Evolutionary conservation across 1,139 yeast genomes (phyloP).

Genomic region (Suhomyces atakaporum): DNA sequence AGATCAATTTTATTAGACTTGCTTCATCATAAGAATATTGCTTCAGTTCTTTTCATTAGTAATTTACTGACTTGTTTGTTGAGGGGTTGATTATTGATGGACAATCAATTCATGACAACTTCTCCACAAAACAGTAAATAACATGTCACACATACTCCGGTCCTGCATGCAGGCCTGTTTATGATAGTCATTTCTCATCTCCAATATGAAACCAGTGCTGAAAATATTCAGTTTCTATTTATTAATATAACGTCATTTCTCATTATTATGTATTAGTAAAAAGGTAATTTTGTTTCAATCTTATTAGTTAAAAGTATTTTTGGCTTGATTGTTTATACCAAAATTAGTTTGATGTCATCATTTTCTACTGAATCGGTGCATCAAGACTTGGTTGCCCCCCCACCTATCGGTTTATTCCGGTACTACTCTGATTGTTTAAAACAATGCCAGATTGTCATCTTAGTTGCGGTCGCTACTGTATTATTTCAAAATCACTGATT

Average conservation of each 20-base stretch:
- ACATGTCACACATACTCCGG: conserved; percentile 1
- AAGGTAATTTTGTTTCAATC: too few species aligned
- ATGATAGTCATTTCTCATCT: neutral
- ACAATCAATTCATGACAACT: too few species aligned
- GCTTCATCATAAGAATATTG: neutral
- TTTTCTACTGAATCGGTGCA: too few species aligned
- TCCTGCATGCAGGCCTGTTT: conserved; percentile 4
- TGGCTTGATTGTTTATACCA: too few species aligned
- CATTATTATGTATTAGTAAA: neutral
- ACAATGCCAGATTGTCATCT: too few species aligned
- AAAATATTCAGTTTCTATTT: neutral
- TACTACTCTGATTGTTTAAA: too few species aligned
- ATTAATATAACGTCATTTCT: conserved; percentile 1
- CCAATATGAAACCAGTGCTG: neutral
- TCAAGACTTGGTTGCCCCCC: too few species aligned
- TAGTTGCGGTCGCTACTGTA: neutral
- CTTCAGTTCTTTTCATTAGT: too few species aligned
- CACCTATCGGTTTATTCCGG: too few species aligned
- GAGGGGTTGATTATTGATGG: too few species aligned
- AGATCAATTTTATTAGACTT: conserved; percentile 1
- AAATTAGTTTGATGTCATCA: neutral
- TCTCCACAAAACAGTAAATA: conserved; percentile 1
- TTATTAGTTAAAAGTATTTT: too few species aligned
- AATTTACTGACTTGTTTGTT: too few species aligned
- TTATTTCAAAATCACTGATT: conserved; percentile 2